Base-by-base conservation (phyloP, 306 rosid genomes). In the Prunus dulcis region DNA sequence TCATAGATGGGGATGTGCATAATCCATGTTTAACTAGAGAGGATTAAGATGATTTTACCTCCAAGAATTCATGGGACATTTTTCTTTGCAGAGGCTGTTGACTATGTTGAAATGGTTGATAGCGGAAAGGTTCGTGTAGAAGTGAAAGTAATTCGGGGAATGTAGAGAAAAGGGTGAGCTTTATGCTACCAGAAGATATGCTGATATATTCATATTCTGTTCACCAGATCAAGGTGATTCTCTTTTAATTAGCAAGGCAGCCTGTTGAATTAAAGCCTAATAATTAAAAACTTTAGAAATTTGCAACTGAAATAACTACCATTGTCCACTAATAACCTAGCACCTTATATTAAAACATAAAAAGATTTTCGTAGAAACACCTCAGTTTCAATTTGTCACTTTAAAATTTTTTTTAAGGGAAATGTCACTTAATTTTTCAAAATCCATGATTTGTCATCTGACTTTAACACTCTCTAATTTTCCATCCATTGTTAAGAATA, bases 91-190 rank as follows among this genome's bases (percentile, higher is more conserved):
- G 78, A 81, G 20, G 68, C 79, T 77, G 53, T 56, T 81, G 80
- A 83, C 27, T 58, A 47, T 78, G 43, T 6, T 71, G 43, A 34
- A 34, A 76, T 74, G 12, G 64, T 6, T 78, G 56, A 72, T 32
- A 74, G 55, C 20, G 80, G 81, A 64, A 87, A 76, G 80, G 67
- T 20, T 22, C 76, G 17, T 38, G 72, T 8, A 69, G 71, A 75
- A 79, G 70, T 66, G 64, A 67, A 41, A 88, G 79, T 34, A 88
- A 71, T 34, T 34, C 2, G 58, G 45, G 64, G 30, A 79, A 81
- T 69, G 58, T 30, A 60, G 87, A 64, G 86, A 89, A 84, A 82
- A 80, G 76, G 67, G 89, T 84, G 15, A 89, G 81, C 67, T 86
- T 84, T 81, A 79, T 47, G 58, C 41, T 62, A 13, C 90, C 84